Percentiles rank a stretch among this genome's conserved stretches.
These are phyloP conservation scores for Xylariaceae sp. DNA, from an alignment of 2,329 filamentous ascomycete genomes.

Conservation along the genomic window DNA sequence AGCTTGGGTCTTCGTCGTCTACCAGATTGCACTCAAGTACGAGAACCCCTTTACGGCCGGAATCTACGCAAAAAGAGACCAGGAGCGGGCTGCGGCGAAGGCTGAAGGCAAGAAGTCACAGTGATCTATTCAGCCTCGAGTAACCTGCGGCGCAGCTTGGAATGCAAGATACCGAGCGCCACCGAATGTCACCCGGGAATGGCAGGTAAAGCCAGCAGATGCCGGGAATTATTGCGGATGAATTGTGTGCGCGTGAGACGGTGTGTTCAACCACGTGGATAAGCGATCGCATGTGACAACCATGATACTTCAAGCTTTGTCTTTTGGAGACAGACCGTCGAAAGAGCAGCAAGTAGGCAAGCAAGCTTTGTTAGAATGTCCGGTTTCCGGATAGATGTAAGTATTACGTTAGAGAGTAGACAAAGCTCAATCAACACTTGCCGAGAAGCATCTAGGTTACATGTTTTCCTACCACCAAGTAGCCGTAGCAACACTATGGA, in stretches of 20 bases:
- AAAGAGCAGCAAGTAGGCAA: not conserved
- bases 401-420: not conserved
- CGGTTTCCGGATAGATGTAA: not conserved
- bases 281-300: constrained; percentile 5
- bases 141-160: not conserved
- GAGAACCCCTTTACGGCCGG: constrained; percentile 94
- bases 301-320: not conserved
- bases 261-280: constrained; percentile 9
- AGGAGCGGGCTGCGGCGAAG: constrained; percentile 51
- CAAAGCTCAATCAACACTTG: not conserved
- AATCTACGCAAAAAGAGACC: constrained; percentile 88
- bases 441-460: not conserved
- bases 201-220: constrained; percentile 2
- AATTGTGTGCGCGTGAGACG: constrained; percentile 1
- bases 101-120: constrained; percentile 55
- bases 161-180: constrained; percentile 7
- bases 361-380: not conserved
- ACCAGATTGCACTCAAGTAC: constrained; percentile 78
- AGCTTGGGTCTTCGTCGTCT: constrained; percentile 73
- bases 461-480: not conserved
- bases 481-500: not conserved
- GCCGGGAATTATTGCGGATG: constrained; percentile 4
- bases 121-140: constrained; percentile 36
- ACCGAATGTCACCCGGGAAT: constrained; percentile 17
- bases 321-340: constrained; percentile 1